phyloP scores from a whole-genome alignment of 768 basidiomycete species.

The Mycena vitilis region DNA sequence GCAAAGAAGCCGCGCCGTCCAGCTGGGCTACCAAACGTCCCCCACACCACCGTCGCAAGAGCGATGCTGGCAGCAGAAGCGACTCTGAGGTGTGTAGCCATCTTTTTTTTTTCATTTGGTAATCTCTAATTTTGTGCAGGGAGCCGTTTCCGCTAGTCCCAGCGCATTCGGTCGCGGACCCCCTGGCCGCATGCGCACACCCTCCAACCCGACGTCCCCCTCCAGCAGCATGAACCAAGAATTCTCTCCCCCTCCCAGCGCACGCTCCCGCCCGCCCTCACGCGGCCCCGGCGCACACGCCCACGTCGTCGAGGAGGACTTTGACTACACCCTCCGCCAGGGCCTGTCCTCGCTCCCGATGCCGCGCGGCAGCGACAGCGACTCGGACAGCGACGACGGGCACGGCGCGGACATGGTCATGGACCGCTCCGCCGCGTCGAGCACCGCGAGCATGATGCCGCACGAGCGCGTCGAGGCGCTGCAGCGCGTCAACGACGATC shows the following conservation, averaged over 20 bases:
- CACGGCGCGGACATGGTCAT: slow-evolving; percentile 65
- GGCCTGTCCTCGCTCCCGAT: slow-evolving; percentile 64
- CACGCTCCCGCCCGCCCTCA: slow-evolving; percentile 72
- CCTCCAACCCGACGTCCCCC: slow-evolving; percentile 80
- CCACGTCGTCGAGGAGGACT: slow-evolving; percentile 35
- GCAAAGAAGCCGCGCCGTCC: slow-evolving; percentile 65
- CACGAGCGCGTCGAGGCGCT: slow-evolving; percentile 80
- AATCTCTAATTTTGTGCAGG: too few relatives aligned
- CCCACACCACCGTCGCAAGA: slow-evolving; percentile 76
- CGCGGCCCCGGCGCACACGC: slow-evolving; percentile 48
- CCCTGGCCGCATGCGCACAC: slow-evolving; percentile 66
- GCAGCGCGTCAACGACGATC: slow-evolving; percentile 77
- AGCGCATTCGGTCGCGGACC: slow-evolving; percentile 56
- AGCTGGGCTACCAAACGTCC: slow-evolving; percentile 78
- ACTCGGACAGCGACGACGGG: slow-evolving; percentile 68
- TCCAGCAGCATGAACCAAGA: slow-evolving; percentile 40
- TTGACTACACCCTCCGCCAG: slow-evolving; percentile 54
- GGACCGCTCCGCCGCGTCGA: slow-evolving; percentile 57
- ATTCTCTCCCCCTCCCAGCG: slow-evolving; percentile 45
- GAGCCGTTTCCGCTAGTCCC: slow-evolving; percentile 50
- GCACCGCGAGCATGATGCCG: slow-evolving; percentile 75
- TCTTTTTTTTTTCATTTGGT: slow-evolving; percentile 8
- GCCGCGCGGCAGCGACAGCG: slow-evolving; percentile 59
- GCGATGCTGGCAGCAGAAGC: slow-evolving; percentile 79
- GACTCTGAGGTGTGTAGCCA: slow-evolving; percentile 75